Evolutionary conservation across 371 early-diverging fungal genomes (phyloP).

Genomic region (Mortierella sp.): DNA sequence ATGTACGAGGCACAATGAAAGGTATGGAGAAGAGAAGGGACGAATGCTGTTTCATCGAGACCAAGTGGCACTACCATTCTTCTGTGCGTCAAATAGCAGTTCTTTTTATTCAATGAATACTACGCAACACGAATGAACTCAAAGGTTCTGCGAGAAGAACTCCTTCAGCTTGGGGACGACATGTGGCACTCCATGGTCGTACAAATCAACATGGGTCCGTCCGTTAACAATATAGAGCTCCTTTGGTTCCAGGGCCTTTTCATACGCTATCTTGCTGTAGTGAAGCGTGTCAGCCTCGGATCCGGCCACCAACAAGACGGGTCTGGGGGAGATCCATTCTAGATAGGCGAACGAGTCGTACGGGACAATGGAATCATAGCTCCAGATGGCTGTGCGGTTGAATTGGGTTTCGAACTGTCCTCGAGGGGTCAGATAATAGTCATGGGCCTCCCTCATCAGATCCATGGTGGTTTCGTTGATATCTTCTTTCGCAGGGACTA

Average conservation of each 20-base stretch:
- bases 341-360: slow-evolving; percentile 24
- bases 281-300: slow-evolving; percentile 35
- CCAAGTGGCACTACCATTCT: no score
- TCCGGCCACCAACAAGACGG: slow-evolving; percentile 40
- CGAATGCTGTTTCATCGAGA: no score
- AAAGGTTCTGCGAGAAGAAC: slow-evolving; percentile 24
- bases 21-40: no score
- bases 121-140: no score
- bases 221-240: slow-evolving; percentile 26
- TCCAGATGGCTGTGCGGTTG: slow-evolving; percentile 15
- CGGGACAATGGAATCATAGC: slow-evolving; percentile 16
- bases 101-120: no score
- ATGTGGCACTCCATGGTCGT: slow-evolving; percentile 13
- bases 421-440: slow-evolving; percentile 46
- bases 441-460: slow-evolving; percentile 26
- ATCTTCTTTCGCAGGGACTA: slow-evolving; percentile 10
- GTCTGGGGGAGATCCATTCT: slow-evolving; percentile 27
- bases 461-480: slow-evolving; percentile 6
- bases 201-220: slow-evolving; percentile 40
- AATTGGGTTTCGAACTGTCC: slow-evolving; percentile 16
- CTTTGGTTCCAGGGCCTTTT: slow-evolving; percentile 31
- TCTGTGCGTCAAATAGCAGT: no score
- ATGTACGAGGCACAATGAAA: no score
- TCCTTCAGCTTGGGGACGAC: slow-evolving; percentile 21
- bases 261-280: slow-evolving; percentile 23